Conservation (phyloP, 768 basidiomycete genomes). For the Hygrophorus russula region DNA sequence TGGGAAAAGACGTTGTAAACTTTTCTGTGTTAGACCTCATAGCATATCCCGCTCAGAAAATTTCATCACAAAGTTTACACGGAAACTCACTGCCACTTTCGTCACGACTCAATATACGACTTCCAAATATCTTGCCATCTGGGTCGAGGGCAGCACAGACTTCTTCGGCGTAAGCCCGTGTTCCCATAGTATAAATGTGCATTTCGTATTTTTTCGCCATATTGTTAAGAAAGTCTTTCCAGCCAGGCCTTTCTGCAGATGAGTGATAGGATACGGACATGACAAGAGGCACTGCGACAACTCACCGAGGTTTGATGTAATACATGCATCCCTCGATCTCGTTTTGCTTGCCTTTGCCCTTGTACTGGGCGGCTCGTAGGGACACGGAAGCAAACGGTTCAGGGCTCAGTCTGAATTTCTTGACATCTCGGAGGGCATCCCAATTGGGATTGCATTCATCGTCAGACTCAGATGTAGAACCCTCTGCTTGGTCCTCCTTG, state of each 20-base stretch:
- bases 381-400: constrained; percentile 48
- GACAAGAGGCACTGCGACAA: constrained; percentile 7
- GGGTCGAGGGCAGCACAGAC: constrained; percentile 95
- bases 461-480: constrained; percentile 29
- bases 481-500: constrained; percentile 22
- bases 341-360: constrained; percentile 45
- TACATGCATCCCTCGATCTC: constrained; percentile 86
- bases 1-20: constrained; percentile 84
- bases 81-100: constrained; percentile 86
- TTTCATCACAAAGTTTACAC: constrained; percentile 2
- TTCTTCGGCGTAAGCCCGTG: constrained; percentile 90
- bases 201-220: constrained; percentile 84
- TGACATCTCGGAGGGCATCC: constrained; percentile 84
- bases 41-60: constrained; percentile 10
- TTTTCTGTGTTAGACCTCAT: constrained; percentile 83
- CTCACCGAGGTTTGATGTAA: constrained; percentile 94
- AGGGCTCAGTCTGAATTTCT: constrained; percentile 78
- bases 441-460: constrained; percentile 86
- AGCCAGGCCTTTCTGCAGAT: constrained; percentile 51
- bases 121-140: constrained; percentile 72
- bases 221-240: constrained; percentile 62
- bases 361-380: constrained; percentile 23
- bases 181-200: constrained; percentile 99
- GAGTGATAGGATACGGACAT: constrained; percentile 8
- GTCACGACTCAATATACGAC: constrained; percentile 83